These are phyloP conservation scores for Phytophthora boehmeriae DNA, from an alignment of 352 stramenopile genomes.

Conservation along the genomic window DNA sequence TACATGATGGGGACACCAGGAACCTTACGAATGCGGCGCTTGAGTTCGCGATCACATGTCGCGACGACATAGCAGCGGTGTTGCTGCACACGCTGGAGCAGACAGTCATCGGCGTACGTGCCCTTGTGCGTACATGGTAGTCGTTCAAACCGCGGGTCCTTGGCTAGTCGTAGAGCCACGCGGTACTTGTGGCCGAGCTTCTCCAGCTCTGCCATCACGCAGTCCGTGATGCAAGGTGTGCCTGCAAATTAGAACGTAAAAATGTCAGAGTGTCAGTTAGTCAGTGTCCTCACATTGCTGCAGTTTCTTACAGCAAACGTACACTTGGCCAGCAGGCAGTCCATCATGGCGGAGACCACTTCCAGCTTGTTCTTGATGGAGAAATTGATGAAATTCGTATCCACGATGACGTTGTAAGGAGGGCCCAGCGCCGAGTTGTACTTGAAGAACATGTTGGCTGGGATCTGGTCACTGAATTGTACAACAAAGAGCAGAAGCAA, in stretches of 20 bases:
- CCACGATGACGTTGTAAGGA: conserved; percentile 98
- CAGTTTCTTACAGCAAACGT: conserved; percentile 25
- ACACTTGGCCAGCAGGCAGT: conserved; percentile 99
- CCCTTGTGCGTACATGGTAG: conserved; percentile 98
- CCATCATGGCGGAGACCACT: conserved; percentile 99
- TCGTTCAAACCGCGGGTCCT: conserved; percentile 99
- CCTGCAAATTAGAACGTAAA: conserved; percentile 31
- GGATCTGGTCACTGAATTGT: conserved; percentile 90
- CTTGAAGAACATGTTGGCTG: conserved; percentile 99
- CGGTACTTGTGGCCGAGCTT: conserved; percentile 99
- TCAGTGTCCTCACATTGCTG: background rate
- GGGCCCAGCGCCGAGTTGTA: conserved; percentile 99
- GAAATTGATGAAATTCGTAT: conserved; percentile 99
- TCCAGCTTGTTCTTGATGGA: conserved; percentile 99
- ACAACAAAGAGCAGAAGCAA: background rate
- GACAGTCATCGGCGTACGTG: conserved; percentile 99
- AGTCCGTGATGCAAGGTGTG: conserved; percentile 98
- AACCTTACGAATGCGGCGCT: conserved; percentile 99
- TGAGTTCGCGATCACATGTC: conserved; percentile 99
- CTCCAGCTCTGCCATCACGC: conserved; percentile 99
- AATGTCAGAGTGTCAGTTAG: background rate
- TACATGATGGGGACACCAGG: conserved; percentile 99
- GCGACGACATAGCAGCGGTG: conserved; percentile 99
- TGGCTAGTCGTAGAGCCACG: conserved; percentile 92
- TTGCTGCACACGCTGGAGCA: conserved; percentile 92